Percentiles rank a stretch among this genome's conserved stretches.
Conservation (phyloP, 352 stramenopile species). For the Pythium dissotocum region DNA sequence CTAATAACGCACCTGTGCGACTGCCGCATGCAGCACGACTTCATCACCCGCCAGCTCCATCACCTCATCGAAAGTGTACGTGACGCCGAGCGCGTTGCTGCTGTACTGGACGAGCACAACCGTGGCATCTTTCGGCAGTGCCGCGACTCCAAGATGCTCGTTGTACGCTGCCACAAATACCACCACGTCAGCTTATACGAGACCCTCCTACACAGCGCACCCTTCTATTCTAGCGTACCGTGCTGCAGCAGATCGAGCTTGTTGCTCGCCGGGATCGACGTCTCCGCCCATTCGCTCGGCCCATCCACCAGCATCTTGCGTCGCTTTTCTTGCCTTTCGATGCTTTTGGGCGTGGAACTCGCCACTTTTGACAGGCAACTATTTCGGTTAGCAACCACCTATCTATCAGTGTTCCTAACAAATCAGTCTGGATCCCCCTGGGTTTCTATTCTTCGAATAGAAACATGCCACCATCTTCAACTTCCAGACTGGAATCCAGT, state of each 20-base stretch:
- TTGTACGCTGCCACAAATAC: slow-evolving; percentile 39
- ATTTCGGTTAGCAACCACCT: neutral
- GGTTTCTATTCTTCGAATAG: slow-evolving; percentile 7
- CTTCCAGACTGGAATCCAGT: neutral
- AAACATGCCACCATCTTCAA: neutral
- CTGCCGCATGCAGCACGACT: slow-evolving; percentile 16
- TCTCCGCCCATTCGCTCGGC: slow-evolving; percentile 44
- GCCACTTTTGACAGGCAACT: neutral
- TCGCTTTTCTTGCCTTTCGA: neutral
- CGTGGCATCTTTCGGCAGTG: slow-evolving; percentile 34
- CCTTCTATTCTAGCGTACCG: slow-evolving; percentile 22
- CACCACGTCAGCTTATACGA: neutral
- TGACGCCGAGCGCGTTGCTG: neutral
- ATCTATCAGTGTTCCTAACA: neutral
- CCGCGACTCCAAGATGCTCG: slow-evolving; percentile 36
- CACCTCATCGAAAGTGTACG: slow-evolving; percentile 24
- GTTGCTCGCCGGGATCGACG: slow-evolving; percentile 30
- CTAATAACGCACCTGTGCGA: neutral
- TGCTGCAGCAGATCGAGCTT: slow-evolving; percentile 45
- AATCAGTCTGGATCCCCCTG: neutral
- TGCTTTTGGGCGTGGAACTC: neutral
- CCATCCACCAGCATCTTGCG: slow-evolving; percentile 42
- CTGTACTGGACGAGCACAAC: slow-evolving; percentile 37
- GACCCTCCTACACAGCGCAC: neutral
- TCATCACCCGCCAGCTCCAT: slow-evolving; percentile 21